Conservation (phyloP, 768 basidiomycete genomes). For the Mycena leptocephala region DNA sequence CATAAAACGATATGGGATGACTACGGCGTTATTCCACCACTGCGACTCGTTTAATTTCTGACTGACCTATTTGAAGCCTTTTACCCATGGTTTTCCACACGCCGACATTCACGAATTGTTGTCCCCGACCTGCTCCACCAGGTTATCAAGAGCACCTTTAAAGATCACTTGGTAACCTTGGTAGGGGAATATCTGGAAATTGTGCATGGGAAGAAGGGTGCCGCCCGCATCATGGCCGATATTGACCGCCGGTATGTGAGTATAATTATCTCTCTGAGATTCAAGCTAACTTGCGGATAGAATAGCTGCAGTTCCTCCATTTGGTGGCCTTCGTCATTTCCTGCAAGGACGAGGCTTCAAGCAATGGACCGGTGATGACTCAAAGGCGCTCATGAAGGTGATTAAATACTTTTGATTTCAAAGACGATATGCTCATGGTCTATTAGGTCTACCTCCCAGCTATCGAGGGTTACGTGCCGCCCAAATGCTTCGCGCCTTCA, state of each 20-base stretch:
- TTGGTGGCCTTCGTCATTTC: constrained; percentile 37
- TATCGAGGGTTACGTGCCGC: too few species aligned
- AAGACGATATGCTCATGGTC: too few species aligned
- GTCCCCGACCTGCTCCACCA: constrained; percentile 43
- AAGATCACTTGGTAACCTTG: constrained; percentile 55
- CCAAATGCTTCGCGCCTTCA: neutral
- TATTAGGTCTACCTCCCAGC: neutral
- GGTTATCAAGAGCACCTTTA: constrained; percentile 51
- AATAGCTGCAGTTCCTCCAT: constrained; percentile 39
- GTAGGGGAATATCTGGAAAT: constrained; percentile 41
- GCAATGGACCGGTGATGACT: constrained; percentile 43
- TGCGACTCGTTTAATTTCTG: too few species aligned
- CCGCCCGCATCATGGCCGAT: constrained; percentile 42
- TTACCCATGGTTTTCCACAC: constrained; percentile 49
- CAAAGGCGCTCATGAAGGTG: constrained; percentile 42
- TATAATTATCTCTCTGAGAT: neutral
- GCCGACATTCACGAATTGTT: constrained; percentile 52
- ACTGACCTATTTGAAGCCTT: too few species aligned
- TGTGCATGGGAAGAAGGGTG: constrained; percentile 21
- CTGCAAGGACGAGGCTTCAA: constrained; percentile 37
- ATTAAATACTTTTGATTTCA: neutral
- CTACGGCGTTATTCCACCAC: too few species aligned
- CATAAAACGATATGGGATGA: too few species aligned
- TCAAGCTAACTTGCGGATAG: neutral
- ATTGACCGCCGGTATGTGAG: constrained; percentile 46